Conservation (phyloP, 163 green algal genomes). For the Volvox carteri region DNA sequence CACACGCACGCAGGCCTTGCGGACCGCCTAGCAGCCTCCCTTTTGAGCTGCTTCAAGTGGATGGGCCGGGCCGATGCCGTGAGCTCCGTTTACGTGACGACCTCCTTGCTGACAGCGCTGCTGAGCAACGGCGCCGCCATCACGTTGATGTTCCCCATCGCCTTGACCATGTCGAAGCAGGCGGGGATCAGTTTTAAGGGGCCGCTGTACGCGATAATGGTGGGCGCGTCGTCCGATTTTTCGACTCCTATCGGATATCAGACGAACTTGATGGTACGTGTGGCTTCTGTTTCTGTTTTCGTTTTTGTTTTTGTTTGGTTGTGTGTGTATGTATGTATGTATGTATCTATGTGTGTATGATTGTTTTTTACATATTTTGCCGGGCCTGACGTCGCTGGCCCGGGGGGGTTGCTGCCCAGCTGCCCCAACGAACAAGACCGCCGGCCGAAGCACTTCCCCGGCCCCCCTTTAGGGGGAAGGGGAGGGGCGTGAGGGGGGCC, state of each 20-base stretch:
- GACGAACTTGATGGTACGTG: constrained; percentile 54
- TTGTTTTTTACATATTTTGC: no score
- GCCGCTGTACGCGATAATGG: constrained; percentile 41
- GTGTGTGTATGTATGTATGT: neutral
- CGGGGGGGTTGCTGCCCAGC: no score
- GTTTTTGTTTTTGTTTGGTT: no score
- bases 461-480: no score
- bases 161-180: neutral
- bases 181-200: constrained; percentile 48
- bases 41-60: constrained; percentile 34
- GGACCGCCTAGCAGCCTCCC: constrained; percentile 19
- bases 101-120: constrained; percentile 47
- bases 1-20: constrained; percentile 24
- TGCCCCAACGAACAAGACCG: no score
- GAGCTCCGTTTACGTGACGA: constrained; percentile 34
- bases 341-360: no score
- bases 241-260: constrained; percentile 58
- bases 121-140: constrained; percentile 52
- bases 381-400: no score
- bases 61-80: constrained; percentile 31
- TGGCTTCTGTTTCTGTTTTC: no score
- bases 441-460: no score
- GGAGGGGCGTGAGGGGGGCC: no score
- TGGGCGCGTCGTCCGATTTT: constrained; percentile 49
- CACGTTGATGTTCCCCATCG: constrained; percentile 53